Conservation (phyloP, 1,139 yeast species). For the Blastobotrys arbuscula region DNA sequence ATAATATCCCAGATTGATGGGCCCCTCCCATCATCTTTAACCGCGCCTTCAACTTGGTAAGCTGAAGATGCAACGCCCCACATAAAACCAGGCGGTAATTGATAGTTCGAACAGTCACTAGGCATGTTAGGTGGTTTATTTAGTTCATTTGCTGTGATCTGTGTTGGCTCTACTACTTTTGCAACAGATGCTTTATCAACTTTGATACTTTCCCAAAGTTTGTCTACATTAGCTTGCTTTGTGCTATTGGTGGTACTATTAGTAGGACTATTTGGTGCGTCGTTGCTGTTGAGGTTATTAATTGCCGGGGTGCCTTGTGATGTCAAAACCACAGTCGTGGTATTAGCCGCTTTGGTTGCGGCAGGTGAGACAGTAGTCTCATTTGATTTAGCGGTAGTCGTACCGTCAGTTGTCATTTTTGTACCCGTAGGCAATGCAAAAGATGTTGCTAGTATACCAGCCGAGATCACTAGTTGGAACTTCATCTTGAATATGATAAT, state of each 20-base stretch:
- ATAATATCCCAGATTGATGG: conserved; percentile 31
- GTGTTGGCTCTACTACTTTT: conserved; percentile 15
- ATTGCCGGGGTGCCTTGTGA: too few species aligned
- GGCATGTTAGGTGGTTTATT: conserved; percentile 19
- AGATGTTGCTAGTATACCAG: too few species aligned
- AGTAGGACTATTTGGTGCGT: neutral
- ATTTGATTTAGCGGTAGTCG: too few species aligned
- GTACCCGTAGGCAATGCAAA: too few species aligned
- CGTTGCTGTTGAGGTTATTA: too few species aligned
- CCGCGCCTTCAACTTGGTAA: conserved; percentile 36
- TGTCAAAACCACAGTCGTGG: too few species aligned
- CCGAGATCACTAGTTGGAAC: too few species aligned
- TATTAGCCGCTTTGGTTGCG: too few species aligned
- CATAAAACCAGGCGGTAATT: conserved; percentile 12
- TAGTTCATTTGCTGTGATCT: conserved; percentile 15
- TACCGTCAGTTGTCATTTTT: too few species aligned
- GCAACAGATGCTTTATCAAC: conserved; percentile 11
- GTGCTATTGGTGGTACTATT: neutral
- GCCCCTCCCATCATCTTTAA: conserved; percentile 33
- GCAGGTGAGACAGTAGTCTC: too few species aligned
- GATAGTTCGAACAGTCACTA: conserved; percentile 22
- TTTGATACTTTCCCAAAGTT: neutral
- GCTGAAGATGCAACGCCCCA: conserved; percentile 17
- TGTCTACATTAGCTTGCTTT: neutral
- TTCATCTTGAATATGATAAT: too few species aligned